Conservation (phyloP, 148 eudicot genomes). For the Diospyros lotus region DNA sequence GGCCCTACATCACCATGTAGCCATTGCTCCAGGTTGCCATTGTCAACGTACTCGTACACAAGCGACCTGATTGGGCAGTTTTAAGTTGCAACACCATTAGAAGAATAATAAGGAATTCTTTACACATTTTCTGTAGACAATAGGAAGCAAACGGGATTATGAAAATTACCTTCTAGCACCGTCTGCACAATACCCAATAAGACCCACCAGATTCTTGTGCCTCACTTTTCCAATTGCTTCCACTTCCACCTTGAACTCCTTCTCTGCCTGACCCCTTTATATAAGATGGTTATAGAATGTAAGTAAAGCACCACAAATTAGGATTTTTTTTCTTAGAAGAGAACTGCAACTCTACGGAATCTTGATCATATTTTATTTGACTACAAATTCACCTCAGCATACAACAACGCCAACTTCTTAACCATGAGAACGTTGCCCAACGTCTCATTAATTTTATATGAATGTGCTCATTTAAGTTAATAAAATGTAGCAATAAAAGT, state of each 20-base stretch:
- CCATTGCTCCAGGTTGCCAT: constrained; percentile 95
- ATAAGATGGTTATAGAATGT: not conserved
- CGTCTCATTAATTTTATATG: too few species aligned
- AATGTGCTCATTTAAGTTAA: too few species aligned
- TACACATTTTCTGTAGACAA: too few species aligned
- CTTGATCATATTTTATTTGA: too few species aligned
- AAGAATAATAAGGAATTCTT: not conserved
- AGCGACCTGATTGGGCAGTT: constrained; percentile 54
- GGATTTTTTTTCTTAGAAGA: not conserved
- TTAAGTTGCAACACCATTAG: not conserved
- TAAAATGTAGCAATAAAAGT: too few species aligned
- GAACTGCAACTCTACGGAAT: not conserved
- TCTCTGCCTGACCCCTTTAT: constrained; percentile 94
- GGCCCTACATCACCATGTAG: constrained; percentile 96
- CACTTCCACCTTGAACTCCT: constrained; percentile 94
- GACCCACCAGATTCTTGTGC: constrained; percentile 90
- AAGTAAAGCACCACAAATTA: not conserved
- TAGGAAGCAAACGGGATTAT: not conserved
- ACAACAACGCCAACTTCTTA: too few species aligned
- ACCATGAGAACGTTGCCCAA: too few species aligned
- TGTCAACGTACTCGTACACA: constrained; percentile 87
- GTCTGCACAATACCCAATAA: constrained; percentile 94
- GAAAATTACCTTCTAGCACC: constrained; percentile 79
- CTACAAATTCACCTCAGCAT: too few species aligned
- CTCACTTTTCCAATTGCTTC: constrained; percentile 97